Evolutionary conservation across 2,329 filamentous ascomycete species (phyloP).

Genomic region (Arthrinium phaeospermum): DNA sequence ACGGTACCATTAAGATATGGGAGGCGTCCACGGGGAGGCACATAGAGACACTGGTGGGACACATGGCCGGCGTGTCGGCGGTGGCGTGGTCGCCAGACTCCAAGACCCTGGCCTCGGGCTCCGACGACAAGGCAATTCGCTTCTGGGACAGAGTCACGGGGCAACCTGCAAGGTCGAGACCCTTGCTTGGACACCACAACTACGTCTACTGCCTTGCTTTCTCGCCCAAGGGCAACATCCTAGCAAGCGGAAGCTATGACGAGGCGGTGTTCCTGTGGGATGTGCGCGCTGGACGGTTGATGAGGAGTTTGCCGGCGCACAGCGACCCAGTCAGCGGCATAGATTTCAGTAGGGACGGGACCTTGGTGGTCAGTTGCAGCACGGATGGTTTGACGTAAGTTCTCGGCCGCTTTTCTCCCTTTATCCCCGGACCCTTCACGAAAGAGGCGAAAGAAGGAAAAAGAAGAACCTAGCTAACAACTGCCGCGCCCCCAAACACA

Average conservation of each 20-base stretch:
- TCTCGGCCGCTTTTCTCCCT: conserved; percentile 21
- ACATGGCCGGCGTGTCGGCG: conserved; percentile 90
- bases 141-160: conserved; percentile 81
- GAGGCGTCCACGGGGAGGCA: conserved; percentile 77
- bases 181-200: conserved; percentile 88
- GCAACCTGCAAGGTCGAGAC: conserved; percentile 58
- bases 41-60: conserved; percentile 88
- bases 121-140: conserved; percentile 94
- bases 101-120: conserved; percentile 84
- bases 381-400: conserved; percentile 85
- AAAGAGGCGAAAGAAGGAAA: not conserved
- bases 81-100: conserved; percentile 95
- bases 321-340: conserved; percentile 94
- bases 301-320: conserved; percentile 91
- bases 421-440: not conserved
- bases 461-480: not conserved
- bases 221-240: conserved; percentile 96
- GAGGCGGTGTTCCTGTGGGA: conserved; percentile 98
- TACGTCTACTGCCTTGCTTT: conserved; percentile 95
- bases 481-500: conserved; percentile 36
- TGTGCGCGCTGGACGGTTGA: conserved; percentile 82
- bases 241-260: conserved; percentile 94
- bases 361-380: conserved; percentile 87
- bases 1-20: conserved; percentile 93
- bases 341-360: conserved; percentile 91